Conservation (phyloP, 306 rosid genomes). For the Betula pendula region DNA sequence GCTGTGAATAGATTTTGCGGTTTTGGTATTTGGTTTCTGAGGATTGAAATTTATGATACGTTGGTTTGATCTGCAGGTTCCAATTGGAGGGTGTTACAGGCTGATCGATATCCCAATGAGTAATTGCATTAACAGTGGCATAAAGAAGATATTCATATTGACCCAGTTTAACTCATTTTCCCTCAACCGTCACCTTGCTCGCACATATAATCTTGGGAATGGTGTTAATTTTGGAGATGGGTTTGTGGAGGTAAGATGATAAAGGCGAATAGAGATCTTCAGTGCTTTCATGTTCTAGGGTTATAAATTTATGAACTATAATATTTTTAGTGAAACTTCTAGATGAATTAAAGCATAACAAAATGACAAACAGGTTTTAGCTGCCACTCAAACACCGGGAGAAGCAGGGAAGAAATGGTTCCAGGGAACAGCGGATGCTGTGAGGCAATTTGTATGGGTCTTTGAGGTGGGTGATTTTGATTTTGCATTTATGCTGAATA, state of each 20-base stretch:
- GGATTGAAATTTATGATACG: background rate
- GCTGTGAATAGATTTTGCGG: background rate
- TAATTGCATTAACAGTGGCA: constrained; percentile 90
- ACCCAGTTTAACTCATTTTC: constrained; percentile 89
- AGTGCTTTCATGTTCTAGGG: background rate
- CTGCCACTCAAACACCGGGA: constrained; percentile 95
- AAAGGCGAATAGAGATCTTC: too few species aligned
- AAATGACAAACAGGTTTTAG: constrained; percentile 66
- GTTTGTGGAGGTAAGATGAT: constrained; percentile 75
- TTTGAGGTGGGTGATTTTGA: constrained; percentile 66
- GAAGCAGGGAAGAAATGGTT: constrained; percentile 89
- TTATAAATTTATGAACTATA: background rate
- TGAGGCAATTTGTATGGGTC: constrained; percentile 89
- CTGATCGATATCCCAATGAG: constrained; percentile 95
- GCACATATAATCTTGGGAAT: constrained; percentile 69
- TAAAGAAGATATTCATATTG: constrained; percentile 75
- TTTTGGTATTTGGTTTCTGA: background rate
- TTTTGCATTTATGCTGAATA: background rate
- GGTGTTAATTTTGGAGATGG: constrained; percentile 84
- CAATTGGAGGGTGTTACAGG: constrained; percentile 90
- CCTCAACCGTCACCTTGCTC: constrained; percentile 86
- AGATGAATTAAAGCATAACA: constrained; percentile 25
- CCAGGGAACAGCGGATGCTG: constrained; percentile 98
- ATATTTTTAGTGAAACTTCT: constrained; percentile 1
- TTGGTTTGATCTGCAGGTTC: constrained; percentile 57